Base-by-base conservation (phyloP, 495 filamentous ascomycete genomes). In the Xylaria curta region DNA sequence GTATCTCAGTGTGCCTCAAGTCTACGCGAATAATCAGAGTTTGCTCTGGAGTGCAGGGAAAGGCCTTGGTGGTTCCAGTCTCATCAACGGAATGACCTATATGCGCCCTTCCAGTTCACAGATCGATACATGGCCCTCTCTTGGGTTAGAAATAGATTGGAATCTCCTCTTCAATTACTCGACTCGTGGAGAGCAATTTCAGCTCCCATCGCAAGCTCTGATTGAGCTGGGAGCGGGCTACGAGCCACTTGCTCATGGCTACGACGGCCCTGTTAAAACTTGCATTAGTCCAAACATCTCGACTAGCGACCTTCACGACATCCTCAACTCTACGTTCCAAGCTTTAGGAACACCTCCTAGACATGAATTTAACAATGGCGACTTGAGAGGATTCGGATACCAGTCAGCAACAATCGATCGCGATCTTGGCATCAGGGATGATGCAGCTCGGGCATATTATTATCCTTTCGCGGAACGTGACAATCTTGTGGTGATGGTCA, bases 41-140 rank as follows among this genome's bases (percentile, higher is more conserved):
- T 36, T 47, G 63, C 63, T 66, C 63, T 66, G 63, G 46, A 51
- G 42, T 36, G 42, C 63, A 66, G 54, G 67, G 54, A 59, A 69
- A 69, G 67, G 67, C 54, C 53, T 69, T 36, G 67, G 67, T 58
- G 67, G 36, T 46, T 58, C 49, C 49, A 69, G 49, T 69, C 49
- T 58, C 67, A 69, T 59, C 54, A 69, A 69, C 40, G 28, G 53
- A 24, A 53, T 58, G 33, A 58, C 56, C n/a, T 60, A 59, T 36
- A 47, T 69, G 33, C 68, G 53, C 46, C 68, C 68, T 47, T 40
- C 44, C 19, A 38, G 31, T 12, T 44, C 53, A 38, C 31, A 60
- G 31, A 44, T 70, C 38, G 54, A 70, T 49, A 19, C 0, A 49
- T 70, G 68, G 68, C 53, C 40, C 38, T 47, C 68, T 46, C 54